Conservation (phyloP, 805 yeast genomes). For the Candida pini region DNA sequence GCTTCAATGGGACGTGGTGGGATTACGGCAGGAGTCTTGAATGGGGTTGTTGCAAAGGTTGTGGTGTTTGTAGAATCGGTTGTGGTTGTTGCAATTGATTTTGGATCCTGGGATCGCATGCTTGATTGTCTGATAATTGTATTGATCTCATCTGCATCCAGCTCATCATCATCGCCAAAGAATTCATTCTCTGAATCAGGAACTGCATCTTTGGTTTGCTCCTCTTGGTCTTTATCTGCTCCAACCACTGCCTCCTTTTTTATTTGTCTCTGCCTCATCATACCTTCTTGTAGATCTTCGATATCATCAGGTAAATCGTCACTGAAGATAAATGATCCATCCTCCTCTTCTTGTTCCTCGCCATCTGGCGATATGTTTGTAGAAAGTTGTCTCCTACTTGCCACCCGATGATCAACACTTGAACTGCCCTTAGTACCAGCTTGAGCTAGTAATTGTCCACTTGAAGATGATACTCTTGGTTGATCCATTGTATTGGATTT, state of each 20-base stretch:
- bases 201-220: conserved; percentile 6
- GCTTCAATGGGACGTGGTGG: not conserved
- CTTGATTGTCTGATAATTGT: conserved; percentile 6
- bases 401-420: not conserved
- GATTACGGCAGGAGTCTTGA: not conserved
- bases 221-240: too few relatives aligned
- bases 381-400: not conserved
- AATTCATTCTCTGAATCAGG: conserved; percentile 25
- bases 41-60: not conserved
- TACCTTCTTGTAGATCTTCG: conserved; percentile 4
- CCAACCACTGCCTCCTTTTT: too few relatives aligned
- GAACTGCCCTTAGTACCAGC: not conserved
- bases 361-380: not conserved
- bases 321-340: conserved; percentile 50
- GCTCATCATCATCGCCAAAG: conserved; percentile 27
- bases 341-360: conserved; percentile 19
- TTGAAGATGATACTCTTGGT: not conserved
- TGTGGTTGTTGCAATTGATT: not conserved
- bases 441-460: not conserved
- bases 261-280: conserved; percentile 1
- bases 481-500: conserved; percentile 2
- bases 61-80: not conserved
- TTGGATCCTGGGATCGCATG: conserved; percentile 5
- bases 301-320: conserved; percentile 35
- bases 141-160: conserved; percentile 10